Percentiles rank a stretch among this genome's conserved stretches.
phyloP scores from a whole-genome alignment of 1,139 yeast genomes.

The Blastobotrys aristatus region DNA sequence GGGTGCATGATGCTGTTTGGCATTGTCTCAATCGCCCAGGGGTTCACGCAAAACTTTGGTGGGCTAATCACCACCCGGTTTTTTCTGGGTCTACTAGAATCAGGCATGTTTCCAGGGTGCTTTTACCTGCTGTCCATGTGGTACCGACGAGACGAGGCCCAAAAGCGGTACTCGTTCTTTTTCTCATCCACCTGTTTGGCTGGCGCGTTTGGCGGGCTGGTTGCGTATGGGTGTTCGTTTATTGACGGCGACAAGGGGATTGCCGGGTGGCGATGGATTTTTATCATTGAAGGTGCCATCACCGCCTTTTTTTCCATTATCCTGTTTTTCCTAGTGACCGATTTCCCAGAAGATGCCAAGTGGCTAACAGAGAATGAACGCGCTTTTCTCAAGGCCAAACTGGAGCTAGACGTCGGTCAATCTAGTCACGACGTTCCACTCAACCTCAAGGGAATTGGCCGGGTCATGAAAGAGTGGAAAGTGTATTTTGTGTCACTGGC shows the following conservation, averaged over 20 bases:
- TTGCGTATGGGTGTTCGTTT: slow-evolving; percentile 56
- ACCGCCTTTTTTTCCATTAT: slow-evolving; percentile 59
- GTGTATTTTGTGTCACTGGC: slow-evolving; percentile 55
- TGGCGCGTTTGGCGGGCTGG: slow-evolving; percentile 79
- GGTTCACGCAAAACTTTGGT: slow-evolving; percentile 54
- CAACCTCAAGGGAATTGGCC: slow-evolving; percentile 30
- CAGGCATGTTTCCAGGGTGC: slow-evolving; percentile 70
- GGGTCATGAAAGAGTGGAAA: slow-evolving; percentile 38
- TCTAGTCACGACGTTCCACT: slow-evolving; percentile 37
- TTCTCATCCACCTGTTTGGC: slow-evolving; percentile 67
- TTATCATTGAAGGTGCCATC: slow-evolving; percentile 65
- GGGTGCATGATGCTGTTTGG: slow-evolving; percentile 57
- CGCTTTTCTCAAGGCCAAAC: slow-evolving; percentile 38
- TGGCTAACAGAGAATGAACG: slow-evolving; percentile 41
- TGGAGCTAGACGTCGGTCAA: slow-evolving; percentile 38
- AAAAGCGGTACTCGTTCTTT: slow-evolving; percentile 61
- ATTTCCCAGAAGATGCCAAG: slow-evolving; percentile 64
- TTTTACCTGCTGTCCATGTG: slow-evolving; percentile 57
- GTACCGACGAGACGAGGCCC: slow-evolving; percentile 57
- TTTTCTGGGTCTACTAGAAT: slow-evolving; percentile 59
- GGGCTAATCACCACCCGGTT: slow-evolving; percentile 58
- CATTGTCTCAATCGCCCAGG: slow-evolving; percentile 58
- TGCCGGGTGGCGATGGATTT: slow-evolving; percentile 69
- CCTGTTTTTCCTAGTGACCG: slow-evolving; percentile 64
- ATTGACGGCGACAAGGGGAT: slow-evolving; percentile 47